Conservation (phyloP, 345 rosid species). For the Capsella bursapastoris region DNA sequence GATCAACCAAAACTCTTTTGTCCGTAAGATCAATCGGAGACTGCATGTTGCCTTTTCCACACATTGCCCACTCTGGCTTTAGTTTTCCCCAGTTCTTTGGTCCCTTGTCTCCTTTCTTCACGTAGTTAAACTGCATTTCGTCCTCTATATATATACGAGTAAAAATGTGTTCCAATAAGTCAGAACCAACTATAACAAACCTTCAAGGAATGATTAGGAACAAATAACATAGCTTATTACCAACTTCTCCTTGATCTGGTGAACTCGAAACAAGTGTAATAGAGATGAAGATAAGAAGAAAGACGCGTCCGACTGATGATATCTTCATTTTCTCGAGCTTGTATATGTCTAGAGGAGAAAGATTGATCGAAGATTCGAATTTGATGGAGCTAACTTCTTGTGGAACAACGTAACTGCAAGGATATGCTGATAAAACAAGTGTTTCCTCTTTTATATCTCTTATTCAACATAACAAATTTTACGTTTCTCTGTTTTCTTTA, state of each 20-base stretch:
- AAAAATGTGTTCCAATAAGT: conserved; percentile 2
- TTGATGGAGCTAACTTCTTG: conserved; percentile 4
- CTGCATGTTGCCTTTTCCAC: conserved; percentile 77
- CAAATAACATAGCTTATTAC: conserved; percentile 31
- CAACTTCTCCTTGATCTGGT: conserved; percentile 33
- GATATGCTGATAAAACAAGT: not conserved
- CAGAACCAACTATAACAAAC: not conserved
- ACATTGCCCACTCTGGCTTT: conserved; percentile 61
- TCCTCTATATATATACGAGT: conserved; percentile 49
- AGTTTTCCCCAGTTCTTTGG: conserved; percentile 79
- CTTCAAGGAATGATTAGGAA: conserved; percentile 5
- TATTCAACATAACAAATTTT: not conserved
- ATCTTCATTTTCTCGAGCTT: conserved; percentile 27
- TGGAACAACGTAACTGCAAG: not conserved
- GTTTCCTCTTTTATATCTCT: conserved; percentile 30
- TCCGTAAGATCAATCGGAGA: conserved; percentile 70
- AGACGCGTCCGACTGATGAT: not conserved
- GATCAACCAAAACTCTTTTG: conserved; percentile 50
- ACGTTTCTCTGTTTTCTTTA: conserved; percentile 27
- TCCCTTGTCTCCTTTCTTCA: conserved; percentile 49
- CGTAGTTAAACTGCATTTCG: conserved; percentile 67
- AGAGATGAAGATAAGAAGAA: conserved; percentile 19
- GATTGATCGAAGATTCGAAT: not conserved
- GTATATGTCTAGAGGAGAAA: not conserved
- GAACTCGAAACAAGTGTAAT: conserved; percentile 25